phyloP scores from a whole-genome alignment of 768 basidiomycete genomes.

The Tulasnella sp. region DNA sequence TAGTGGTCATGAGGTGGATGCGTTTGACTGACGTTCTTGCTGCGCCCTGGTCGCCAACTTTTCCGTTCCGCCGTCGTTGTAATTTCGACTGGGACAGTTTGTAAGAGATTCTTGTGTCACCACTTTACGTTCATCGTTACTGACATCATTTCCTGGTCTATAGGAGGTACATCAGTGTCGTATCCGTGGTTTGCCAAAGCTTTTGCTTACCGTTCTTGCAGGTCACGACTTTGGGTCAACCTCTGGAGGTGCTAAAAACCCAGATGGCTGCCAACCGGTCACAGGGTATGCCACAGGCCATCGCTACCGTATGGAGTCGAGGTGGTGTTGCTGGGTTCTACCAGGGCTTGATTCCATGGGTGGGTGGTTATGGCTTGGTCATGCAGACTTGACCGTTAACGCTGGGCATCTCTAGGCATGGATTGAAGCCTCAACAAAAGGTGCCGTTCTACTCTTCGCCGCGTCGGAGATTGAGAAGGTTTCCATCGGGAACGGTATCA shows the following conservation, averaged over 20 bases:
- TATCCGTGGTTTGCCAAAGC: not conserved
- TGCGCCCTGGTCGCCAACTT: slow-evolving; percentile 17
- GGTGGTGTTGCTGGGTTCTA: slow-evolving; percentile 88
- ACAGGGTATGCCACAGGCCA: slow-evolving; percentile 82
- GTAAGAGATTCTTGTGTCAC: slow-evolving; percentile 4
- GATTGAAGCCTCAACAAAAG: slow-evolving; percentile 99
- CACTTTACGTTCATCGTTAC: not conserved
- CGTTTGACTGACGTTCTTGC: not conserved
- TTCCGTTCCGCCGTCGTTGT: not conserved
- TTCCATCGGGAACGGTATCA: slow-evolving; percentile 56
- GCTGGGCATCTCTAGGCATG: slow-evolving; percentile 59
- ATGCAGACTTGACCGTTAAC: not conserved
- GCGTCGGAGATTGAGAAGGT: slow-evolving; percentile 88
- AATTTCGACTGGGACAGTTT: slow-evolving; percentile 16
- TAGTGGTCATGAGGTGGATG: not conserved
- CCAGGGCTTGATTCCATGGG: slow-evolving; percentile 99
- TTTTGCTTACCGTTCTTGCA: slow-evolving; percentile 31
- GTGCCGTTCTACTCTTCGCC: slow-evolving; percentile 90
- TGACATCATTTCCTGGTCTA: not conserved
- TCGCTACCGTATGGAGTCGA: slow-evolving; percentile 80
- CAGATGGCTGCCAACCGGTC: slow-evolving; percentile 98
- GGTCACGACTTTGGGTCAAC: slow-evolving; percentile 98
- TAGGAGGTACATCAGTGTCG: slow-evolving; percentile 7
- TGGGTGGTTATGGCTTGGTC: slow-evolving; percentile 33
- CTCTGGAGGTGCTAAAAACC: slow-evolving; percentile 95